Evolutionary conservation across 2,329 filamentous ascomycete genomes (phyloP).

Genomic region (Sarocladiaceae sp.): DNA sequence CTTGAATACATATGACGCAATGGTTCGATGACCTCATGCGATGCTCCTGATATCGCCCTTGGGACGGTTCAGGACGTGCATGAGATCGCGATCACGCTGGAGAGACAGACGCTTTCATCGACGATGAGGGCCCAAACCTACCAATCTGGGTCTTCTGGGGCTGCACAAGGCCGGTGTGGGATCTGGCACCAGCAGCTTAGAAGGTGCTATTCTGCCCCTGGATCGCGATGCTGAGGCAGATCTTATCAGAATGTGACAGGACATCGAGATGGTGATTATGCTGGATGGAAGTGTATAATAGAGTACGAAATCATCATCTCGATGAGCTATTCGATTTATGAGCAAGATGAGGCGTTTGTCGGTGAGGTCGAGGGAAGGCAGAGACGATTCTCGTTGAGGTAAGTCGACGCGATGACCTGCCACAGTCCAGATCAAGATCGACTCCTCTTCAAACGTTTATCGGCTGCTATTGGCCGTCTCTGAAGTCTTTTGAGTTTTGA

Average conservation of each 20-base stretch:
- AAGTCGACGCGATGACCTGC: neutral
- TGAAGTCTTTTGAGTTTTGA: no score
- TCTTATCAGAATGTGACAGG: neutral
- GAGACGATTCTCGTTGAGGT: neutral
- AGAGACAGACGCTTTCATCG: neutral
- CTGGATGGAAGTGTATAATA: neutral
- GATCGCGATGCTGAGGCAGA: neutral
- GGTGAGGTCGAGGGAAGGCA: neutral
- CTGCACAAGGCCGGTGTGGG: neutral
- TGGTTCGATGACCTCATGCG: neutral
- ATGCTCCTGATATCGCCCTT: neutral
- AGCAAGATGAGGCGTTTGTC: neutral
- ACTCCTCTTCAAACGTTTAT: no score
- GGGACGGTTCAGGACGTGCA: neutral
- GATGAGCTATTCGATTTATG: neutral
- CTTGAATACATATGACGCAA: neutral
- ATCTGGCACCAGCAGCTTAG: neutral
- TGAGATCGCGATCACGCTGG: slow-evolving; percentile 1
- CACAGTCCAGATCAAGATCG: no score
- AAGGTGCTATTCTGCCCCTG: neutral
- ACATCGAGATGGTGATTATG: slow-evolving; percentile 6
- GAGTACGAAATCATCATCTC: neutral
- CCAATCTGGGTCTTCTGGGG: neutral
- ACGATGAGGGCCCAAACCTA: neutral
- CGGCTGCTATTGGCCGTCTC: no score